These are phyloP conservation scores for Leucocoprinus sp. DNA, from an alignment of 768 basidiomycete species.

Conservation along the genomic window DNA sequence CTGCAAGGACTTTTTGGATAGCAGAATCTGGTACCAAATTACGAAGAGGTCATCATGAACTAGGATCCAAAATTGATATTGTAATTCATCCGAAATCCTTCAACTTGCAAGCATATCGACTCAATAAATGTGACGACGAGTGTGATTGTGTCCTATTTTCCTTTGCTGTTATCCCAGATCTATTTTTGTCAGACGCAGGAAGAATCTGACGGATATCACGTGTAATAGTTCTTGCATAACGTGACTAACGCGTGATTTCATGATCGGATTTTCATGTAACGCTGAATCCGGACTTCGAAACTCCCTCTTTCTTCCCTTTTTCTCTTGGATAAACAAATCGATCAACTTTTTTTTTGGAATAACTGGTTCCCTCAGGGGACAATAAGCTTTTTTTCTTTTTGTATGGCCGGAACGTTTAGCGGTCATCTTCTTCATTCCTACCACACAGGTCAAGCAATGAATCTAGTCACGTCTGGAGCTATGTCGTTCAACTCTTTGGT, in stretches of 20 bases:
- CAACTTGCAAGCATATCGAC: no score
- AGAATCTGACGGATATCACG: neutral
- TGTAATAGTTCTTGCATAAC: neutral
- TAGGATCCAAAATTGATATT: slow-evolving; percentile 8
- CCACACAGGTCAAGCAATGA: slow-evolving; percentile 24
- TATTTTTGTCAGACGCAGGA: no score
- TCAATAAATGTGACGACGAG: no score
- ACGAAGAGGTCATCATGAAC: slow-evolving; percentile 3
- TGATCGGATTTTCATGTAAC: neutral
- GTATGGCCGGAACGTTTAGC: slow-evolving; percentile 54
- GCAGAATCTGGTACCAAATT: no score
- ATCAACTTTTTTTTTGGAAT: no score
- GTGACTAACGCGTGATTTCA: neutral
- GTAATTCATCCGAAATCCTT: slow-evolving; percentile 5
- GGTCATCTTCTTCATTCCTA: slow-evolving; percentile 49
- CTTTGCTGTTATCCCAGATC: neutral
- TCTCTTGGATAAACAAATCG: slow-evolving; percentile 5
- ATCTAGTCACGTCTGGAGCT: slow-evolving; percentile 40
- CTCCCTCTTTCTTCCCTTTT: neutral
- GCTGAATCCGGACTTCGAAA: neutral
- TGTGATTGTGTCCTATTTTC: no score
- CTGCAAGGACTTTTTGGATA: neutral
- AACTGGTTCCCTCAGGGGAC: no score
- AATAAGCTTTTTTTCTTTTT: neutral
- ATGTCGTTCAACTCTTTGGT: slow-evolving; percentile 55